Conservation (phyloP, 441 rosid species). For the Metrosideros polymorpha region DNA sequence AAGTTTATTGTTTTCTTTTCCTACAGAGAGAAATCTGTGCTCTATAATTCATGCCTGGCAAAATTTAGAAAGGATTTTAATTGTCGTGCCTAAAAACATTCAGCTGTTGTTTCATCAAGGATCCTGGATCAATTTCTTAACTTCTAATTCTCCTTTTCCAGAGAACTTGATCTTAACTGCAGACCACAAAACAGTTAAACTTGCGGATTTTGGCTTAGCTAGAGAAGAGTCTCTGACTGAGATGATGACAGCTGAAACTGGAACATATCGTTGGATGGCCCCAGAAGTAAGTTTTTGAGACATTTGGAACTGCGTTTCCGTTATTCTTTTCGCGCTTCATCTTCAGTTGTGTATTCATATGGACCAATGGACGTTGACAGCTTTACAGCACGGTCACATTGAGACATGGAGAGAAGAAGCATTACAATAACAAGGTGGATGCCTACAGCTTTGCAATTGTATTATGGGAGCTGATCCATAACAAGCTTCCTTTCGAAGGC, state of each 20-base stretch:
- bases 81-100: not conserved
- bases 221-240: constrained; percentile 95
- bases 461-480: constrained; percentile 91
- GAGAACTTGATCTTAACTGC: constrained; percentile 87
- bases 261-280: constrained; percentile 99
- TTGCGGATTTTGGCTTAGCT: constrained; percentile 95
- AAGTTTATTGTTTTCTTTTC: not conserved
- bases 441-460: constrained; percentile 93
- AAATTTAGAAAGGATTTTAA: not conserved
- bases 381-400: constrained; percentile 92
- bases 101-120: not conserved
- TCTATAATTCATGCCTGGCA: not conserved
- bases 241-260: constrained; percentile 99
- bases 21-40: not conserved
- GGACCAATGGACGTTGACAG: constrained; percentile 18
- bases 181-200: constrained; percentile 76
- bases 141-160: constrained; percentile 10
- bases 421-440: constrained; percentile 90
- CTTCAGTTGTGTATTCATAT: not conserved
- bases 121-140: not conserved
- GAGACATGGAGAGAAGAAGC: constrained; percentile 95
- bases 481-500: constrained; percentile 96
- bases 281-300: constrained; percentile 51
- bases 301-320: not conserved
- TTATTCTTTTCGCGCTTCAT: not conserved